These are phyloP conservation scores for Litchi chinensis DNA, from an alignment of 345 rosid species.

Conservation along the genomic window DNA sequence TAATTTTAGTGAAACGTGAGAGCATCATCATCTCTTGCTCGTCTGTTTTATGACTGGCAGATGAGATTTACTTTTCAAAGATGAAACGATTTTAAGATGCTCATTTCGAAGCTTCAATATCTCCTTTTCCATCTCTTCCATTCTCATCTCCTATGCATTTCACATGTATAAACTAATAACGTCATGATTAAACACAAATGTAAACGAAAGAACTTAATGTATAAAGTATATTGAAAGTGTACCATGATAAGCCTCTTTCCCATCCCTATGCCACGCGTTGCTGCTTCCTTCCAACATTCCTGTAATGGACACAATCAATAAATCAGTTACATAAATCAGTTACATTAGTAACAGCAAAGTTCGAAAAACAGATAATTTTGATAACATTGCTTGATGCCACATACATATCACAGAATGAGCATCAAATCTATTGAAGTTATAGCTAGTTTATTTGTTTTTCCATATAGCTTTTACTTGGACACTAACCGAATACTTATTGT, in stretches of 20 bases:
- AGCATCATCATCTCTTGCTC: not conserved
- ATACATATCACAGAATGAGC: not conserved
- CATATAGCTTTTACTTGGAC: not conserved
- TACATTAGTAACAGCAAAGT: too few species aligned
- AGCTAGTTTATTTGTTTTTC: not conserved
- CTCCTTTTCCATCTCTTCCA: not conserved
- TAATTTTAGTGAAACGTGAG: too few species aligned
- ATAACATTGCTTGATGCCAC: too few species aligned
- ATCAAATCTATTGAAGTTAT: constrained; percentile 2
- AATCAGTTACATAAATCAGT: too few species aligned
- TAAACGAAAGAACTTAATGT: not conserved
- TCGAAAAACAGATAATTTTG: too few species aligned
- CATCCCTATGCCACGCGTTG: not conserved
- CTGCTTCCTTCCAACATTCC: not conserved
- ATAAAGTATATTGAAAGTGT: not conserved
- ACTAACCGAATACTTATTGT: not conserved
- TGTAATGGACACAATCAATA: not conserved
- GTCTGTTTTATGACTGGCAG: not conserved
- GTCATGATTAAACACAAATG: not conserved
- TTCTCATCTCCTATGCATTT: not conserved
- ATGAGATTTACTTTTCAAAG: not conserved
- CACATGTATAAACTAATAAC: too few species aligned
- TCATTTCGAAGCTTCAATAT: not conserved
- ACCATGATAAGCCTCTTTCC: not conserved
- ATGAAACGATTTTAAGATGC: not conserved